These are phyloP conservation scores for Neurospora africana DNA, from an alignment of 495 filamentous ascomycete genomes.

Conservation along the genomic window DNA sequence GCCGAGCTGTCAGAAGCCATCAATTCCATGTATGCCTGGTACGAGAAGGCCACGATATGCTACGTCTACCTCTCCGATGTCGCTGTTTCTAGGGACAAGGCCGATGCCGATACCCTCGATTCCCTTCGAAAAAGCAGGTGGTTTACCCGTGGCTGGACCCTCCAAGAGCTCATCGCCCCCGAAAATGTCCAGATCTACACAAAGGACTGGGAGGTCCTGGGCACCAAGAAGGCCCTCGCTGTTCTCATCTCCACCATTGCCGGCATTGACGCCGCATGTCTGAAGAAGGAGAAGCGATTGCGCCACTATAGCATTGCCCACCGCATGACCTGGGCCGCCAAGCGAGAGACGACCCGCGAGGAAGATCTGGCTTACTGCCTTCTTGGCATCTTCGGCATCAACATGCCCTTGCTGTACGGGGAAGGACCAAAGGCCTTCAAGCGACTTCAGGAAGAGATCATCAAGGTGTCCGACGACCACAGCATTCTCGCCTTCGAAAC, in stretches of 20 bases:
- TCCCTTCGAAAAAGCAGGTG: slow-evolving; percentile 16
- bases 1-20: slow-evolving; percentile 36
- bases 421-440: slow-evolving; percentile 24
- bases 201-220: slow-evolving; percentile 19
- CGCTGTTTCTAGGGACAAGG: background rate
- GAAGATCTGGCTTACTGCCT: slow-evolving; percentile 36
- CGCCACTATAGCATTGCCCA: slow-evolving; percentile 19
- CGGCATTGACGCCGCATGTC: slow-evolving; percentile 16
- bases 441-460: slow-evolving; percentile 20
- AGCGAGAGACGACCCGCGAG: slow-evolving; percentile 17
- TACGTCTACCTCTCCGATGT: slow-evolving; percentile 33
- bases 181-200: slow-evolving; percentile 22
- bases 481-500: slow-evolving; percentile 16
- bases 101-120: background rate
- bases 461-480: slow-evolving; percentile 13
- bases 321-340: slow-evolving; percentile 31
- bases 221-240: slow-evolving; percentile 16
- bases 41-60: slow-evolving; percentile 24
- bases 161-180: slow-evolving; percentile 31
- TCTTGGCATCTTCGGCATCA: slow-evolving; percentile 33
- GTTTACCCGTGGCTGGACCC: slow-evolving; percentile 32
- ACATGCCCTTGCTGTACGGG: slow-evolving; percentile 37
- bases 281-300: slow-evolving; percentile 7
- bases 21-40: slow-evolving; percentile 35
- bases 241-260: slow-evolving; percentile 18